A percentile compares a stretch with the other conserved stretches of the same genome.
Conservation (phyloP, 2,329 filamentous ascomycete species). For the Coleophoma cylindrospora region DNA sequence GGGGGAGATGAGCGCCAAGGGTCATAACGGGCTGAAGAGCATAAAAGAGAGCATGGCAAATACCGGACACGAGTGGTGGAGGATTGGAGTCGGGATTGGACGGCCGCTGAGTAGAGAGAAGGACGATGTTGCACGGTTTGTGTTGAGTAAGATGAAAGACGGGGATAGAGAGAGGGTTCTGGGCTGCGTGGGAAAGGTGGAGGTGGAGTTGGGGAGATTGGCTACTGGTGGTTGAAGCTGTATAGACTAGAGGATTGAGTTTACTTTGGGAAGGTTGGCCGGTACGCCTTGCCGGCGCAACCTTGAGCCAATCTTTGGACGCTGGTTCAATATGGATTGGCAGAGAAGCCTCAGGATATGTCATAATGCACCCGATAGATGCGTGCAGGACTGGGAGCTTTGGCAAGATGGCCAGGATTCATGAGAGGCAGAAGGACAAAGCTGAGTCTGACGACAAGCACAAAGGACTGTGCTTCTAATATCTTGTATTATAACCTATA, state of each 20-base stretch:
- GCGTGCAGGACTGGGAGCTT: too few relatives aligned
- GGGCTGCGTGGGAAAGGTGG: constrained; percentile 18
- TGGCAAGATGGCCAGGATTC: too few relatives aligned
- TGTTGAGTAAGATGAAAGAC: constrained; percentile 47
- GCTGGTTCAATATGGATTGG: too few relatives aligned
- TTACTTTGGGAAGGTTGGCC: too few relatives aligned
- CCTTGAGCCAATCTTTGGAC: too few relatives aligned
- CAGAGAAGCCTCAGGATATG: too few relatives aligned
- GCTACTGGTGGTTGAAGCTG: background rate
- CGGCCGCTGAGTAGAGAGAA: constrained; percentile 66
- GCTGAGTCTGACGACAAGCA: too few relatives aligned
- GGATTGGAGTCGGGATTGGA: constrained; percentile 84
- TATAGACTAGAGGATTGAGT: too few relatives aligned
- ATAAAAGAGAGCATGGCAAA: constrained; percentile 46
- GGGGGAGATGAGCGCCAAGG: constrained; percentile 59
- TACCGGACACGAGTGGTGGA: constrained; percentile 32
- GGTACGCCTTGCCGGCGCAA: too few relatives aligned
- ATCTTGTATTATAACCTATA: background rate
- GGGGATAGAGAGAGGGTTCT: constrained; percentile 21
- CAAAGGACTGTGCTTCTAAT: background rate
- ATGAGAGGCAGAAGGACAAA: too few relatives aligned
- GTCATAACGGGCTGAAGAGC: constrained; percentile 73
- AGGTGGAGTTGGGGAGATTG: constrained; percentile 19
- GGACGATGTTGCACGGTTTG: constrained; percentile 68
- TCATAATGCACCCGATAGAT: too few relatives aligned